Evolutionary conservation across 805 yeast genomes (phyloP).

Genomic region (Metschnikowia anglica): DNA sequence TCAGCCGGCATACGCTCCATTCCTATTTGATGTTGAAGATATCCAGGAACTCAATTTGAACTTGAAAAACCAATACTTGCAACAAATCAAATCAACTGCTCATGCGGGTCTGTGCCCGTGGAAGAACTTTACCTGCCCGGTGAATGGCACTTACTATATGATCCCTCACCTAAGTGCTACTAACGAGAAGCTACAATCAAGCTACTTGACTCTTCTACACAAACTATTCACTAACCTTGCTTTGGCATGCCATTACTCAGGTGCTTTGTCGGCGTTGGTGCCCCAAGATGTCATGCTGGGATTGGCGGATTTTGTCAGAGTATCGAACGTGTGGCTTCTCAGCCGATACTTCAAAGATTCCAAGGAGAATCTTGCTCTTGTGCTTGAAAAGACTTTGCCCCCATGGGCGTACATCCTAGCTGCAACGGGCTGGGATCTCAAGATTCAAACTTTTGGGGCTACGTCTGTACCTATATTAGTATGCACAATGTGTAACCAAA

Average conservation of each 20-base stretch:
- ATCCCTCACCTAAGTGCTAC: slow-evolving; percentile 34
- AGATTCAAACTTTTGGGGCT: slow-evolving; percentile 30
- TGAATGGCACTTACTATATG: slow-evolving; percentile 34
- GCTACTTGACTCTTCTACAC: slow-evolving; percentile 30
- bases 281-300: slow-evolving; percentile 2
- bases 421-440: slow-evolving; percentile 38
- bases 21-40: slow-evolving; percentile 22
- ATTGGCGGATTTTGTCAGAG: slow-evolving; percentile 18
- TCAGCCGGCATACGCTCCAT: slow-evolving; percentile 16
- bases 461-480: slow-evolving; percentile 31
- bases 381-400: slow-evolving; percentile 27
- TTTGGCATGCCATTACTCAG: slow-evolving; percentile 2
- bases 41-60: slow-evolving; percentile 25
- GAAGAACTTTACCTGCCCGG: slow-evolving; percentile 36
- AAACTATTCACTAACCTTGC: slow-evolving; percentile 28
- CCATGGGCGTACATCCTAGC: slow-evolving; percentile 37
- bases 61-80: slow-evolving; percentile 27
- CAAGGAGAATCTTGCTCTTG: slow-evolving; percentile 33
- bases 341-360: slow-evolving; percentile 31
- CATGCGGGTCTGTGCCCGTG: slow-evolving; percentile 38
- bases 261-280: slow-evolving; percentile 3
- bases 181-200: slow-evolving; percentile 28
- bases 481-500: slow-evolving; percentile 39
- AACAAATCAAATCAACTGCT: slow-evolving; percentile 26
- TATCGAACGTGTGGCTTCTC: slow-evolving; percentile 36